A percentile compares a stretch with the other conserved stretches of the same genome.
These are phyloP conservation scores for Camptophora hylomeconis DNA, from an alignment of 2,329 filamentous ascomycete species.

Conservation along the genomic window DNA sequence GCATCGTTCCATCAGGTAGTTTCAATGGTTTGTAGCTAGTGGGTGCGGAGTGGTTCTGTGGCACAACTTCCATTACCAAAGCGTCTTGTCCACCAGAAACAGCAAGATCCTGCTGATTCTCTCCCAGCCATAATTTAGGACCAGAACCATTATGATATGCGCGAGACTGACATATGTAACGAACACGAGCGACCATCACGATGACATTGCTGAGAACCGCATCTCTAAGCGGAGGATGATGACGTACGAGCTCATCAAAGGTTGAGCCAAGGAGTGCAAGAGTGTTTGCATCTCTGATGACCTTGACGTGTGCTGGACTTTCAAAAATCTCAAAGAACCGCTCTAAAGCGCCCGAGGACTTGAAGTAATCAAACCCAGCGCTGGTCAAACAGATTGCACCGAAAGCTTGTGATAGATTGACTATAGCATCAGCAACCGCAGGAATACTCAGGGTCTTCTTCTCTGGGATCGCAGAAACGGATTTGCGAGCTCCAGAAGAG, in stretches of 20 bases:
- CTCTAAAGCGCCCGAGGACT: constrained; percentile 66
- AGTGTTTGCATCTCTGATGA: constrained; percentile 65
- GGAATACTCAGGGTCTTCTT: constrained; percentile 58
- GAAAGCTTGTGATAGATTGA: constrained; percentile 72
- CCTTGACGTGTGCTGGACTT: constrained; percentile 75
- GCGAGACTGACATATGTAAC: constrained; percentile 57
- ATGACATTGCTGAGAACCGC: constrained; percentile 75
- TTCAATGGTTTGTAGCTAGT: constrained; percentile 10
- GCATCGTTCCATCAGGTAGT: constrained; percentile 25
- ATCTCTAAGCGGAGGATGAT: constrained; percentile 73
- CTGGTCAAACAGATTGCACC: constrained; percentile 90
- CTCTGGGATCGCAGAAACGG: constrained; percentile 22
- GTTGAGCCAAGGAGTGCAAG: constrained; percentile 63
- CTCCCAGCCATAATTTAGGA: constrained; percentile 59
- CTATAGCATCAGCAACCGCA: constrained; percentile 78
- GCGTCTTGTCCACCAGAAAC: constrained; percentile 40
- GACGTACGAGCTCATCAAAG: constrained; percentile 88
- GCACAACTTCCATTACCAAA: constrained; percentile 13
- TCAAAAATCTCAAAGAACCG: constrained; percentile 95
- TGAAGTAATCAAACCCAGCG: constrained; percentile 74
- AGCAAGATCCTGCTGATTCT: constrained; percentile 43
- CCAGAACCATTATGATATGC: constrained; percentile 60
- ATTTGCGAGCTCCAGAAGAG: constrained; percentile 21
- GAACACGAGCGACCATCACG: constrained; percentile 75
- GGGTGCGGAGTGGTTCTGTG: constrained; percentile 1